These are phyloP conservation scores for Phytophthora idaei DNA, from an alignment of 352 stramenopile species.

Conservation along the genomic window DNA sequence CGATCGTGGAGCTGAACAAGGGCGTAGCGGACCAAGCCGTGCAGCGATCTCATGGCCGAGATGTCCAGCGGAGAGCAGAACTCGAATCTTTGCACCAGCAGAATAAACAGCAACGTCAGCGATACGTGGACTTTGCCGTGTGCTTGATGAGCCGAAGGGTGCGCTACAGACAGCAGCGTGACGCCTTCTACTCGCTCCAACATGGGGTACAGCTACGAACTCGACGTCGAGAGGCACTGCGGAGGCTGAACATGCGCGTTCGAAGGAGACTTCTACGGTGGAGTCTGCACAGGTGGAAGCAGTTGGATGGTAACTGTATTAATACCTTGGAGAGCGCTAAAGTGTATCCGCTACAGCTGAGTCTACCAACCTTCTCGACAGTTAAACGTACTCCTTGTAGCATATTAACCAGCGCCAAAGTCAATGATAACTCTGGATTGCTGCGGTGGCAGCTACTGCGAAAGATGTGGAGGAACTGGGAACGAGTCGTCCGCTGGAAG, in stretches of 20 bases:
- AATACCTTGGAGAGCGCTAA: conserved; percentile 5
- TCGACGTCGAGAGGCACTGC: conserved; percentile 16
- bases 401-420: not conserved
- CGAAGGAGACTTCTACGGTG: conserved; percentile 14
- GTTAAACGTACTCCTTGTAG: not conserved
- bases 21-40: conserved; percentile 48
- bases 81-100: conserved; percentile 29
- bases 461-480: conserved; percentile 27
- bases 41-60: conserved; percentile 45
- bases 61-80: conserved; percentile 40
- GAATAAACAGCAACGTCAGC: conserved; percentile 30
- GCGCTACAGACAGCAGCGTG: conserved; percentile 22
- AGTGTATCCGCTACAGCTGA: conserved; percentile 12
- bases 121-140: conserved; percentile 26
- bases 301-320: not conserved
- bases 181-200: conserved; percentile 26
- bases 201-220: not conserved
- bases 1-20: conserved; percentile 75
- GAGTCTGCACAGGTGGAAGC: conserved; percentile 20
- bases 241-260: conserved; percentile 6
- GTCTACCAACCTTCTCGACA: not conserved
- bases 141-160: conserved; percentile 29
- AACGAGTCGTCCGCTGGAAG: conserved; percentile 16
- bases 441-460: conserved; percentile 14
- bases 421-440: not conserved